A percentile compares a stretch with the other conserved stretches of the same genome.
phyloP scores from a whole-genome alignment of 176 grass and related monocot species.

The Zea mays region DNA sequence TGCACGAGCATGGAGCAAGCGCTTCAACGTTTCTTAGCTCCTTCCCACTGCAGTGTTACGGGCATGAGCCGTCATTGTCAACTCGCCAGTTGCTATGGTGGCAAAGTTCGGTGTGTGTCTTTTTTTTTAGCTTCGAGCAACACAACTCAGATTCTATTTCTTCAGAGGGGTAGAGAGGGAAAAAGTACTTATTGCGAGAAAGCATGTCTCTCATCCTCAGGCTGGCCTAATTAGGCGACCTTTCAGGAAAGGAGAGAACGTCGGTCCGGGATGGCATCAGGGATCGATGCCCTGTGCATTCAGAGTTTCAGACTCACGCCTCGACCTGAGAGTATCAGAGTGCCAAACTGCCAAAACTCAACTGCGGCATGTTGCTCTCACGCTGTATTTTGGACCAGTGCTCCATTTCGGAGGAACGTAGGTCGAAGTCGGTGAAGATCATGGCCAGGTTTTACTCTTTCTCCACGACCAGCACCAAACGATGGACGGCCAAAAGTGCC shows the following conservation, averaged over 20 bases:
- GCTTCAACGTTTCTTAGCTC: not conserved
- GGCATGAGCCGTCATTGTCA: not conserved
- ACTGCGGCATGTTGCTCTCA: no score
- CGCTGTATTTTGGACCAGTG: no score
- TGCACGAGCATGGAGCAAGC: not conserved
- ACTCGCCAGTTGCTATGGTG: not conserved
- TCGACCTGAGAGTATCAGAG: no score
- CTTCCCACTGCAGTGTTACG: not conserved
- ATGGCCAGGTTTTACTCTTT: not conserved
- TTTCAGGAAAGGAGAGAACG: constrained; percentile 6
- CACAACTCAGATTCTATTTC: not conserved
- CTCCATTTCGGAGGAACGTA: not conserved
- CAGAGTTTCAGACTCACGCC: no score
- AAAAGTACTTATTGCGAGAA: not conserved
- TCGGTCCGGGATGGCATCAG: not conserved
- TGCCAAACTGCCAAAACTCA: no score
- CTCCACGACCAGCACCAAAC: not conserved
- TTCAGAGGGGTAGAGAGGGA: not conserved
- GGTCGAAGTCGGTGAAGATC: not conserved
- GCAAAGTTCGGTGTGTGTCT: not conserved
- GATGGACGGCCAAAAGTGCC: not conserved
- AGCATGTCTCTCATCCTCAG: not conserved
- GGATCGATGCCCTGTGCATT: not conserved
- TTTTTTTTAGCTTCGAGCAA: not conserved
- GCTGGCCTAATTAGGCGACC: not conserved